A percentile compares a stretch with the other conserved stretches of the same genome.
Conservation (phyloP, 441 rosid genomes). For the Populus hybrid region DNA sequence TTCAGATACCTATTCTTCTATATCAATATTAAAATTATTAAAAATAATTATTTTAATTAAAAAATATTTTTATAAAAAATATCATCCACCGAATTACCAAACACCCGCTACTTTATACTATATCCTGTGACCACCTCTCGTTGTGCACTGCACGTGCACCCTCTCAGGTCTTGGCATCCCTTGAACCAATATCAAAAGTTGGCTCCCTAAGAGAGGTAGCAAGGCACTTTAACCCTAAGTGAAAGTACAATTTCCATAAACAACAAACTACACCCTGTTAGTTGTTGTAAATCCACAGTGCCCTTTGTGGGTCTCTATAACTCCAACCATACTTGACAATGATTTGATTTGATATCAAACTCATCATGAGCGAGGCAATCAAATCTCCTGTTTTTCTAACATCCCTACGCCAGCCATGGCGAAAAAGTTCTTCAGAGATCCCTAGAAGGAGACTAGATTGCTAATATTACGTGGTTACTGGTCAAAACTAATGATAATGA, state of each 20-base stretch:
- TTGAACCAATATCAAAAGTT: conserved; percentile 12
- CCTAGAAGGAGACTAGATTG: conserved; percentile 7
- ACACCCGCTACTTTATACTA: not conserved
- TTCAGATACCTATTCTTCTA: too few species aligned
- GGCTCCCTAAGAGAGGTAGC: conserved; percentile 9
- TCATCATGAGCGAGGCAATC: conserved; percentile 21
- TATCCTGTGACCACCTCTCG: conserved; percentile 17
- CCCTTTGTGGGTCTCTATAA: not conserved
- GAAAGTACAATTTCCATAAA: conserved; percentile 7
- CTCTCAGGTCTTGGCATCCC: not conserved
- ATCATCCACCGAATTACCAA: too few species aligned
- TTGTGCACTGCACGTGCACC: conserved; percentile 27
- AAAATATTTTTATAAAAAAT: too few species aligned
- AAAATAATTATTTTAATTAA: too few species aligned
- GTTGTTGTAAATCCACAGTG: not conserved
- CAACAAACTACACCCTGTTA: not conserved
- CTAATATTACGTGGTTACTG: conserved; percentile 10
- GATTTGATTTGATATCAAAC: conserved; percentile 18
- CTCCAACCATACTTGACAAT: not conserved
- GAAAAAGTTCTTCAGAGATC: conserved; percentile 12
- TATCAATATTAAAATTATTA: too few species aligned
- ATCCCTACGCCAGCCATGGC: conserved; percentile 12
- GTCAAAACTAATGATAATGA: conserved; percentile 27
- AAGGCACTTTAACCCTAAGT: conserved; percentile 20
- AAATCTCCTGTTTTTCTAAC: conserved; percentile 11